Evolutionary conservation across 2,329 filamentous ascomycete species (phyloP).

Genomic region (Pseudogymnoascus verrucosus): DNA sequence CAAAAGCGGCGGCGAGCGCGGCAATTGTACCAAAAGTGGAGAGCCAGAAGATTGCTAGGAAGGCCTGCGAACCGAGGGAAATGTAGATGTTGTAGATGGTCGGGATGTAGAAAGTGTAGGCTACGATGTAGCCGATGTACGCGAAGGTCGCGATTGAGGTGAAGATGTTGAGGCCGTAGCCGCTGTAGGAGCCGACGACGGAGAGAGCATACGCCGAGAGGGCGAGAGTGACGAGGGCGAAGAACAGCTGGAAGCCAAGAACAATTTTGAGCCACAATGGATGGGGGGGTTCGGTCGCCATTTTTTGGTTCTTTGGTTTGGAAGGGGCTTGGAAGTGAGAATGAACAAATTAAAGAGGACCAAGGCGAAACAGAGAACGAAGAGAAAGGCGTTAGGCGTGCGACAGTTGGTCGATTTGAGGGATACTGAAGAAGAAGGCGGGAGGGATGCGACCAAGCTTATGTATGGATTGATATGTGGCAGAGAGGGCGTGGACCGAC

Average conservation of each 20-base stretch:
- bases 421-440: neutral
- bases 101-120: neutral
- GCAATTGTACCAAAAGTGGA: neutral
- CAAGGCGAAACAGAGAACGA: neutral
- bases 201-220: neutral
- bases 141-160: neutral
- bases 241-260: neutral
- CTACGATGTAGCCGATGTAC: neutral
- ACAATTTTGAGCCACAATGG: neutral
- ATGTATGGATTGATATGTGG: conserved; percentile 1
- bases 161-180: neutral
- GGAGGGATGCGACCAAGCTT: neutral
- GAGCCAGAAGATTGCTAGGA: neutral
- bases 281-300: neutral
- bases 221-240: neutral
- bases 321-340: neutral
- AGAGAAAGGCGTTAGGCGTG: neutral
- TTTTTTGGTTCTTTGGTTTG: neutral
- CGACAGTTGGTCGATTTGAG: conserved; percentile 1
- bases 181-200: neutral
- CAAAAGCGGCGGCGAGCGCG: neutral
- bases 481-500: neutral
- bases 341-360: neutral
- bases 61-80: neutral
- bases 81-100: neutral